A percentile compares a stretch with the other conserved stretches of the same genome.
Conservation (phyloP, 2,329 filamentous ascomycete species). For the Aspergillus floridensis region DNA sequence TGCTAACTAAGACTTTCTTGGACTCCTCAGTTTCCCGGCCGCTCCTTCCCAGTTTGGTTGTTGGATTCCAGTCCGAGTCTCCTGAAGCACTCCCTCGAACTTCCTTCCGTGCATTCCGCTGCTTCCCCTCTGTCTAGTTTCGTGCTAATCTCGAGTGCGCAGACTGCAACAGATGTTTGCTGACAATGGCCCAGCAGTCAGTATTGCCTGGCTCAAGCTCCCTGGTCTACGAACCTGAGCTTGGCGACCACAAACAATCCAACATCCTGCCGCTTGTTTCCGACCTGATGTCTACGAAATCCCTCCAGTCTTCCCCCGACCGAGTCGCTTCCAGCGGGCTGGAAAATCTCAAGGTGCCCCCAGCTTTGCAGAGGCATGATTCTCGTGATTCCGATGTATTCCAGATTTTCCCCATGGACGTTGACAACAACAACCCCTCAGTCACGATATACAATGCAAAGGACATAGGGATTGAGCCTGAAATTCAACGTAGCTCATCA, state of each 20-base stretch:
- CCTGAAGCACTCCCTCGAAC: neutral
- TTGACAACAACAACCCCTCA: neutral
- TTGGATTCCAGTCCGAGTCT: neutral
- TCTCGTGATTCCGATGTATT: constrained; percentile 1
- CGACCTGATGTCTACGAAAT: neutral
- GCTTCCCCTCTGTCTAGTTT: neutral
- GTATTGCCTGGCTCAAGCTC: neutral
- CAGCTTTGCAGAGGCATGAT: neutral
- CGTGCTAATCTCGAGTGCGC: neutral
- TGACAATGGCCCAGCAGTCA: neutral
- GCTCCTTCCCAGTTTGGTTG: constrained; percentile 8
- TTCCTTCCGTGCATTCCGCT: neutral
- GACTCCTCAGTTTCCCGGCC: neutral
- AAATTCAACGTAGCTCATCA: neutral
- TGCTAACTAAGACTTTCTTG: neutral
- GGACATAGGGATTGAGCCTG: neutral
- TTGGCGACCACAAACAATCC: neutral
- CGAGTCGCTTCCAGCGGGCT: neutral
- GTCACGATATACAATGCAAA: neutral
- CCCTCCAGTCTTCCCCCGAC: neutral
- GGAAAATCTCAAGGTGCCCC: neutral
- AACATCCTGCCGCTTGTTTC: neutral
- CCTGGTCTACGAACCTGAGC: neutral
- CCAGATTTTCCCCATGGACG: constrained; percentile 7
- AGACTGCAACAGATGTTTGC: neutral